These are phyloP conservation scores for Croton setiger DNA, from an alignment of 441 rosid species.

Conservation along the genomic window DNA sequence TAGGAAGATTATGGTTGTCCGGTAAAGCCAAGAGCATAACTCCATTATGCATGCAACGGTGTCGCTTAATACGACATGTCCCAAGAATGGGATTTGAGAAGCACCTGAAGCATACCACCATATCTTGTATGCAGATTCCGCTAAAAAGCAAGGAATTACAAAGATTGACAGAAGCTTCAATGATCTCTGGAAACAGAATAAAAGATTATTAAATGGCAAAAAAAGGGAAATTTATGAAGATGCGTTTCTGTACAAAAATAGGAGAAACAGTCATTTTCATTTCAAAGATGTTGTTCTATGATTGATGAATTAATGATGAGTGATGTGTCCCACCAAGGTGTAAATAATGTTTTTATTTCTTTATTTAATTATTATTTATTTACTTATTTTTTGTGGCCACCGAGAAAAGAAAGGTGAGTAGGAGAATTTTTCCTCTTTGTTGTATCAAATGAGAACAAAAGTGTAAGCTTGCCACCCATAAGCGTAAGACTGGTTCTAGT, in stretches of 20 bases:
- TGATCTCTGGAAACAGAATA: conserved; percentile 63
- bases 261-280: not conserved
- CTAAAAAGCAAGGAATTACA: conserved; percentile 69
- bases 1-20: conserved; percentile 69
- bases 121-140: conserved; percentile 74
- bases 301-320: too few relatives aligned
- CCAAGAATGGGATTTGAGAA: conserved; percentile 84
- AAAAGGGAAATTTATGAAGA: not conserved
- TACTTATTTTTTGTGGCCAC: too few relatives aligned
- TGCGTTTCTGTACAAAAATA: too few relatives aligned
- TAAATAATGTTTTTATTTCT: too few relatives aligned
- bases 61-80: conserved; percentile 70
- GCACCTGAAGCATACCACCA: conserved; percentile 99
- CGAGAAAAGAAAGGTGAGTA: too few relatives aligned
- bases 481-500: too few relatives aligned
- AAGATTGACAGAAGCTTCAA: conserved; percentile 61
- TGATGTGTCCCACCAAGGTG: too few relatives aligned
- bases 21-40: conserved; percentile 85
- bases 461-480: too few relatives aligned
- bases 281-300: too few relatives aligned
- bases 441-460: too few relatives aligned
- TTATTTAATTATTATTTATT: too few relatives aligned
- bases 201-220: not conserved
- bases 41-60: conserved; percentile 79
- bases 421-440: too few relatives aligned